Evolutionary conservation across 1,284 basidiomycete genomes (phyloP), one percentile per base, ranked within the genome.

Genomic region (Tremellales sp.): DNA sequence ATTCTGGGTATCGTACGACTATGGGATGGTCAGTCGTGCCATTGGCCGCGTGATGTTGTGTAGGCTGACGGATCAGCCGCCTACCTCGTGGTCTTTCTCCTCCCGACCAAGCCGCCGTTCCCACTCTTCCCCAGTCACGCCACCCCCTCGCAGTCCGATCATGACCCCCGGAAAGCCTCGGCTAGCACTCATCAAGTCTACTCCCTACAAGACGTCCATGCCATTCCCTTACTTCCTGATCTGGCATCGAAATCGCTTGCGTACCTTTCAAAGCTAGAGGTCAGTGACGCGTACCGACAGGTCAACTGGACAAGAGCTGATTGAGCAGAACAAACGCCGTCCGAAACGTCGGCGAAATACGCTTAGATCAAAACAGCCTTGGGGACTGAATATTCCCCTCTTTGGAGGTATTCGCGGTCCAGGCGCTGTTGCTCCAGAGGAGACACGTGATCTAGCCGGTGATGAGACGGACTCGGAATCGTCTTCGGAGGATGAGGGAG

Each of bases 21-120:
- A 21, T 75, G 74, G 74, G 71, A 73, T 42, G 57, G 70, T 72
- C 48, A 52, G 69, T 61, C 12, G n/a, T 13, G n/a, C n/a, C n/a
- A n/a, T n/a, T n/a, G n/a, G n/a, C n/a, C n/a, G 5, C 4, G 19
- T 17, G 29, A 15, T 46, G 13, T 8, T 17, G n/a, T 10, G 21
- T 39, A 36, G 4, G 43, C 51, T 52, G 36, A 48, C 8, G 17
- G 24, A 4, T 33, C 13, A 72, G 72, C 67, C 19, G 66, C 72
- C 0, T 74, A 74, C 52, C 55, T 75, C 10, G 50, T 73, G 22
- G 64, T 73, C 6, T 73, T 74, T 55, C 53, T 74, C 11, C 62
- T 13, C 15, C 67, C 21, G 45, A 64, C 11, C 40, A 40, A 50
- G 15, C 43, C 52, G 0, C 55, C 62, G 2, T 52, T 55, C 21